Evolutionary conservation across 495 filamentous ascomycete genomes (phyloP).

Genomic region (Aspergillus kassunensis): DNA sequence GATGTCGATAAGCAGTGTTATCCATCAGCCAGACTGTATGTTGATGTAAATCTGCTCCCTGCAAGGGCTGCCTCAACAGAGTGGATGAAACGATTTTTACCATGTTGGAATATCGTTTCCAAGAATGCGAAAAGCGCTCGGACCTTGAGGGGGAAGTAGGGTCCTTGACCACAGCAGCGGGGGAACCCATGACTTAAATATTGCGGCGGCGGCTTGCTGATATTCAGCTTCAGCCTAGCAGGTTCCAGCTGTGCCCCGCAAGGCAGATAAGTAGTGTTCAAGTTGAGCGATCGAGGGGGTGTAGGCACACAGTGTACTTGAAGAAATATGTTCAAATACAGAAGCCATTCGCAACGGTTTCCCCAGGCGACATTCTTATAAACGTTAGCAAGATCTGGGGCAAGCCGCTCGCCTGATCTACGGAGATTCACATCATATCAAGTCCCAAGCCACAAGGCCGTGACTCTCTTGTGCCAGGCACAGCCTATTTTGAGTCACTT

Average conservation of each 20-base stretch:
- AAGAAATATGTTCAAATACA: not conserved
- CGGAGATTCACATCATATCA: conserved; percentile 3
- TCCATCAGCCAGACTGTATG: conserved; percentile 87
- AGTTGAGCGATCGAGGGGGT: not conserved
- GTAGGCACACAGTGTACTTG: not conserved
- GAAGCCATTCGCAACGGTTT: not conserved
- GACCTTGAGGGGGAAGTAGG: conserved; percentile 8
- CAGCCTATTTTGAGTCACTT: conserved; percentile 18
- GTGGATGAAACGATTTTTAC: conserved; percentile 25
- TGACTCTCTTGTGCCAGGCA: conserved; percentile 6
- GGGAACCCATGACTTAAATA: conserved; percentile 3
- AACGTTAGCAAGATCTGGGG: not conserved
- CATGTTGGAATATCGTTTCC: conserved; percentile 30
- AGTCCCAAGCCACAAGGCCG: conserved; percentile 18
- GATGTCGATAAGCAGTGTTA: conserved; percentile 72
- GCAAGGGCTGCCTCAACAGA: conserved; percentile 28
- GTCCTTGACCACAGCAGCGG: conserved; percentile 6
- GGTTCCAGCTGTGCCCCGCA: not conserved
- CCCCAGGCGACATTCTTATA: conserved; percentile 8
- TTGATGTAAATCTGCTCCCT: conserved; percentile 38
- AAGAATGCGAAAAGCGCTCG: conserved; percentile 11
- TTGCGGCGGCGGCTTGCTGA: conserved; percentile 2
- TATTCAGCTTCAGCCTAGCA: not conserved
- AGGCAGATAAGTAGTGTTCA: not conserved
- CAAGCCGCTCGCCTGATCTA: conserved; percentile 15